A percentile compares a stretch with the other conserved stretches of the same genome.
phyloP scores from a whole-genome alignment of 2,329 filamentous ascomycete species.

The Ceratocystis harringtonii region DNA sequence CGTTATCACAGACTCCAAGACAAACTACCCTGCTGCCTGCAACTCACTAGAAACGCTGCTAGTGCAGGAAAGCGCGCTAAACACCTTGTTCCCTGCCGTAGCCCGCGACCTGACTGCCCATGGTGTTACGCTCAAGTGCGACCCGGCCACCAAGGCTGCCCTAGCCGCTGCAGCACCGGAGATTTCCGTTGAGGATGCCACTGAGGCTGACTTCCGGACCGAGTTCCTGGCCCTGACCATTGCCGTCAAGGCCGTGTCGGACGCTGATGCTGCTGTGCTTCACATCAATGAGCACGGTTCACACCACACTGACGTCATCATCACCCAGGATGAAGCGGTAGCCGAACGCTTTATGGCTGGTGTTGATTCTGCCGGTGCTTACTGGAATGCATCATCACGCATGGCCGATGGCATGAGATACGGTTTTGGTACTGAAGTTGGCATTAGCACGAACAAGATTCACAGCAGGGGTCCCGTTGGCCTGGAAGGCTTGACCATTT shows the following conservation, averaged over 20 bases:
- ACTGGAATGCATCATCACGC: slow-evolving; percentile 91
- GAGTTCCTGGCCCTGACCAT: slow-evolving; percentile 79
- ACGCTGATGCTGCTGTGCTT: slow-evolving; percentile 54
- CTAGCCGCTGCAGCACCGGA: slow-evolving; percentile 35
- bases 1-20: slow-evolving; percentile 82
- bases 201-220: slow-evolving; percentile 61
- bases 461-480: slow-evolving; percentile 88
- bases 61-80: slow-evolving; percentile 57
- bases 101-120: slow-evolving; percentile 59
- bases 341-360: slow-evolving; percentile 73
- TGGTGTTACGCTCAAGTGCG: slow-evolving; percentile 73
- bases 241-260: slow-evolving; percentile 64
- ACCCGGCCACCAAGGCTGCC: slow-evolving; percentile 49
- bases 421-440: slow-evolving; percentile 94
- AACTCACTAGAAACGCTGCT: slow-evolving; percentile 88
- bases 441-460: slow-evolving; percentile 98
- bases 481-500: slow-evolving; percentile 86
- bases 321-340: slow-evolving; percentile 51
- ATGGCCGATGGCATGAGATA: slow-evolving; percentile 96
- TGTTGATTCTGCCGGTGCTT: slow-evolving; percentile 81
- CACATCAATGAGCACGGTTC: slow-evolving; percentile 91
- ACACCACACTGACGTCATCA: slow-evolving; percentile 83
- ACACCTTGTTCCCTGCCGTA: slow-evolving; percentile 51
- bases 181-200: slow-evolving; percentile 47
- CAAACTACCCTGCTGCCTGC: slow-evolving; percentile 86